Evolutionary conservation across 176 grass and related monocot genomes (phyloP).

Genomic region (Oropetium thomaeum): DNA sequence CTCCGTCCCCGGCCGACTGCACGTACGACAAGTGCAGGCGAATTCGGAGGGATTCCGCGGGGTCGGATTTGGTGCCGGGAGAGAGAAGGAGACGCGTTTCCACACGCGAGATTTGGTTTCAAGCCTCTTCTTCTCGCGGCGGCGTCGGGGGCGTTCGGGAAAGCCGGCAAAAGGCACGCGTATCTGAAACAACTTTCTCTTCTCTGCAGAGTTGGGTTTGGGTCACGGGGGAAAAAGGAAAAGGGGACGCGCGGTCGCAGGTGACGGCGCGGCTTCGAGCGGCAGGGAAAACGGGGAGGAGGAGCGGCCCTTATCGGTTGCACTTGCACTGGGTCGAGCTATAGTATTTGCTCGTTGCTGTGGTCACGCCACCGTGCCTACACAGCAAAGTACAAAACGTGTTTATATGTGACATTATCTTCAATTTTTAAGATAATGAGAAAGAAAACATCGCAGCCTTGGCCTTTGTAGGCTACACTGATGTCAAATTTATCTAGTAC

Average conservation of each 20-base stretch:
- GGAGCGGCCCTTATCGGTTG: constrained; percentile 9
- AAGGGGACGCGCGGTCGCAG: constrained; percentile 4
- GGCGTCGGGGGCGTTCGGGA: background rate
- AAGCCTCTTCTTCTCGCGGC: background rate
- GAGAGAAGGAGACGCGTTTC: background rate
- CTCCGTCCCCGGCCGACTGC: no score
- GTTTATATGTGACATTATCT: no score
- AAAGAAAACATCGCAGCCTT: no score
- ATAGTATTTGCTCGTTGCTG: background rate
- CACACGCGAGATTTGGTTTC: constrained; percentile 15
- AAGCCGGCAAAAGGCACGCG: background rate
- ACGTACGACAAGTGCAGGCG: constrained; percentile 6
- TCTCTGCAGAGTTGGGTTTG: background rate
- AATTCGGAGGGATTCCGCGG: constrained; percentile 21
- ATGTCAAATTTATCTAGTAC: no score
- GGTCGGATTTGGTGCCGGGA: background rate
- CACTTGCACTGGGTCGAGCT: background rate
- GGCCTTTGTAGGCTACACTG: no score
- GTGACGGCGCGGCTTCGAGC: background rate
- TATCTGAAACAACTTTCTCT: constrained; percentile 3
- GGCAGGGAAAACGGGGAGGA: background rate
- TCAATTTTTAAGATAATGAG: no score
- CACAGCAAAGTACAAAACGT: background rate
- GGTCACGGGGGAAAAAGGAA: background rate
- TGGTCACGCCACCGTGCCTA: background rate